These are phyloP conservation scores for Fusarium miscanthi DNA, from an alignment of 2,329 filamentous ascomycete genomes.

Conservation along the genomic window DNA sequence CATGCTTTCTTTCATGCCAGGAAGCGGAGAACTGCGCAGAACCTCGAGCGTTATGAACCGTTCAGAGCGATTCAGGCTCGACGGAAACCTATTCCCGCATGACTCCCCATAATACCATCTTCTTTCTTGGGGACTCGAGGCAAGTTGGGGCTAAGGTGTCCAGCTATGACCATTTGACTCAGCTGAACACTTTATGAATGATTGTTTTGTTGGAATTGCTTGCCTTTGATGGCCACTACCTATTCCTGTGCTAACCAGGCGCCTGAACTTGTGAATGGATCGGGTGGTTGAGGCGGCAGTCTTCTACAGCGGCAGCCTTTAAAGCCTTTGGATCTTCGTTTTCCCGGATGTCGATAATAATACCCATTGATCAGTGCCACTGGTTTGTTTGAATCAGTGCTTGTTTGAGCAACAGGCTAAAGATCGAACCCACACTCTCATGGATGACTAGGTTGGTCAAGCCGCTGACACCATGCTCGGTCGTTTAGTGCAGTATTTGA, in stretches of 20 bases:
- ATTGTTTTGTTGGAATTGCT: neutral
- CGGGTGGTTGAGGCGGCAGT: neutral
- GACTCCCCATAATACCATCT: neutral
- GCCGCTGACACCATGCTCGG: conserved; percentile 44
- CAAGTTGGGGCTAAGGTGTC: neutral
- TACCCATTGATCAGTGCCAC: conserved; percentile 1
- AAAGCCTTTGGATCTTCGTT: conserved; percentile 32
- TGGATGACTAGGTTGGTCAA: conserved; percentile 24
- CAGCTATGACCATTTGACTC: neutral
- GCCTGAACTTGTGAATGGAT: neutral
- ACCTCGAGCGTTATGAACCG: conserved; percentile 6
- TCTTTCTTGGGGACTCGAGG: neutral
- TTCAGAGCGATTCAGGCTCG: neutral
- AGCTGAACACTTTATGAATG: neutral
- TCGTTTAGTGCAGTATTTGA: conserved; percentile 39
- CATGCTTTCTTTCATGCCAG: conserved; percentile 22
- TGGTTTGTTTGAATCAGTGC: conserved; percentile 1
- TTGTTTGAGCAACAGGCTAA: conserved; percentile 27
- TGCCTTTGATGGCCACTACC: neutral
- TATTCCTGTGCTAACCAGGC: neutral
- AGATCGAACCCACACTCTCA: conserved; percentile 29
- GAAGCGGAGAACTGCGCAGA: conserved; percentile 25
- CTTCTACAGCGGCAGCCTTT: neutral
- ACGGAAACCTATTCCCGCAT: conserved; percentile 25
- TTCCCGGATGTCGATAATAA: conserved; percentile 12